These are phyloP conservation scores for Mortierella sp. DNA, from an alignment of 371 early-diverging fungal species.

Conservation along the genomic window DNA sequence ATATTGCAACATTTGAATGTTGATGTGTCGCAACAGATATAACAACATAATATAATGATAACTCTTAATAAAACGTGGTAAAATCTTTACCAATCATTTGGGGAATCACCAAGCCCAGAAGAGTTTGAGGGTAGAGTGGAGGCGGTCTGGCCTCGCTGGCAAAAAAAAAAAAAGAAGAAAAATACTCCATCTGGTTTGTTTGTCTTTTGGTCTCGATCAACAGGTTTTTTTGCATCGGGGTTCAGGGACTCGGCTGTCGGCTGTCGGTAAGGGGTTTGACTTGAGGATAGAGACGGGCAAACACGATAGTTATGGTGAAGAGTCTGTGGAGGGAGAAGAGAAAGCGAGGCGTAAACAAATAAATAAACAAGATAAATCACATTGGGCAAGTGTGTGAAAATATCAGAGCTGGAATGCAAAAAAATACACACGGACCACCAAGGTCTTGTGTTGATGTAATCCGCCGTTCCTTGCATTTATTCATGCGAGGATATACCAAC, in stretches of 20 bases:
- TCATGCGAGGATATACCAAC: neutral
- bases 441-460: constrained; percentile 1
- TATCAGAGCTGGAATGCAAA: neutral
- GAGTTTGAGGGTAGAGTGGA: neutral
- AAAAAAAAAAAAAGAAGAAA: neutral
- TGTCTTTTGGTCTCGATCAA: neutral
- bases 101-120: neutral
- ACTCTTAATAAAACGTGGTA: too few species aligned
- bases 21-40: too few species aligned
- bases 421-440: neutral
- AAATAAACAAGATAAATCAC: neutral
- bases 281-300: neutral
- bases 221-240: neutral
- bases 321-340: neutral
- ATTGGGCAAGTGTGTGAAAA: neutral
- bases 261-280: too few species aligned
- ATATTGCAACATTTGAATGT: too few species aligned
- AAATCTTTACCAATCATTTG: neutral
- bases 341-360: constrained; percentile 1
- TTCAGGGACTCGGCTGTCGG: too few species aligned
- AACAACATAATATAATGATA: too few species aligned
- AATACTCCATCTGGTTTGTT: neutral
- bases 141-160: neutral
- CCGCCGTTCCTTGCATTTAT: neutral
- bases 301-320: neutral